phyloP scores from a whole-genome alignment of 768 basidiomycete species.

The Pulveroboletus frians region DNA sequence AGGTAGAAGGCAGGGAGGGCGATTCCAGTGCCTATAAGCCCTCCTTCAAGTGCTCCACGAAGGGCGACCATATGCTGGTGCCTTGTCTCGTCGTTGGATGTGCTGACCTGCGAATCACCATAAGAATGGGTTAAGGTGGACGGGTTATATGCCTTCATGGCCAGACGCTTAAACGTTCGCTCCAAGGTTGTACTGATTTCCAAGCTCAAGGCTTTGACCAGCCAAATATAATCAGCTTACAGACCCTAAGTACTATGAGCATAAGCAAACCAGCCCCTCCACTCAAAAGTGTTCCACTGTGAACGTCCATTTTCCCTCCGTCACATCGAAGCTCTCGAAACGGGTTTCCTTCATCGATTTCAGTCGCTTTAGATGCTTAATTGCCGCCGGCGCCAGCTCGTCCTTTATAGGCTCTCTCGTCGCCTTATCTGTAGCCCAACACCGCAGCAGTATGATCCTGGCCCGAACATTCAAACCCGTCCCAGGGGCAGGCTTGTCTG shows the following conservation, averaged over 20 bases:
- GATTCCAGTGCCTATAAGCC: conserved; percentile 44
- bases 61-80: conserved; percentile 52
- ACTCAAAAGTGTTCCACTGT: conserved; percentile 85
- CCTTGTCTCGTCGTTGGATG: conserved; percentile 38
- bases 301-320: conserved; percentile 89
- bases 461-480: conserved; percentile 88
- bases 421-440: conserved; percentile 89
- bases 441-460: conserved; percentile 66
- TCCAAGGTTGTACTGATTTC: not conserved
- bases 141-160: conserved; percentile 14
- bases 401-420: conserved; percentile 89
- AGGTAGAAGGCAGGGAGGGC: conserved; percentile 50
- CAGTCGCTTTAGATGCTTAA: conserved; percentile 75
- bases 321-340: conserved; percentile 75
- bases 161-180: not conserved
- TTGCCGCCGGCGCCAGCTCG: conserved; percentile 56
- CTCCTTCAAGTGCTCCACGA: conserved; percentile 62
- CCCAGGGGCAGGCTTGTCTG: conserved; percentile 77
- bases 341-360: conserved; percentile 81
- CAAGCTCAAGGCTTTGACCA: not conserved
- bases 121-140: not conserved
- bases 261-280: not conserved
- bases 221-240: conserved; percentile 8
- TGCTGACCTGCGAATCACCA: conserved; percentile 10
- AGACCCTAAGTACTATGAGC: not conserved